Base-by-base conservation (phyloP, 2,329 filamentous ascomycete species). In the Paracoccidioides lutzii region DNA sequence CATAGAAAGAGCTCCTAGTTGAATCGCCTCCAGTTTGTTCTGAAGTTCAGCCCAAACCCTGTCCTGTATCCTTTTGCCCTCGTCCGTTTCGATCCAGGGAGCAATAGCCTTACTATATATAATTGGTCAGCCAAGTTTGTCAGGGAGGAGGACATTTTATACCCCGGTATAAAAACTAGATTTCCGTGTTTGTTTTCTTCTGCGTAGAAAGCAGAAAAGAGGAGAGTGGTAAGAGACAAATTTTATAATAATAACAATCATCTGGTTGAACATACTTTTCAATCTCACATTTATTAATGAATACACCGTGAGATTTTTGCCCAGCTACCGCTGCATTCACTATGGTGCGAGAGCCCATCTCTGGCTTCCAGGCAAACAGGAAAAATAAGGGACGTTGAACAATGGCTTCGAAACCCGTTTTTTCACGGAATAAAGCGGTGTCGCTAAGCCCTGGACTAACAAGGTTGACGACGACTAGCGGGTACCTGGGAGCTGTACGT, bases 401-500 rank as follows among this genome's bases (percentile, higher is more conserved):
- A 2, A 59, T 38, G 41, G 55, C 42, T 32, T 40, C 49, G 12
- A 54, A 52, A 12, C 57, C 44, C 14, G 48, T 44, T 37, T 57
- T 52, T 30, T 49, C 38, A n/a, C 53, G 48, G 15, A 44, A 48
- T 7, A 66, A 55, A 5, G 55, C 49, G 43, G 60, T 62, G n/a
- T 55, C 41, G 49, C 60, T 64, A 9, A 65, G 51, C 2, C 64
- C 65, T 1, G 65, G 64, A 41, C 62, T 64, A 40, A 63, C 54
- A 37, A 61, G 52, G 53, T 59, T 63, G 37, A 65, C 53, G 40
- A 61, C 54, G 28, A 56, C 54, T 2, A 28, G 41, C 7, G 54
- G 49, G 15, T 58, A 57, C 40, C 42, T 28, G 61, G 50, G 48
- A 15, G 55, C 3, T 10, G 44, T 51, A 6, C 42, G 33, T 4